Conservation (phyloP, 73 alveolate species). For the Paramecium sonneborni region DNA sequence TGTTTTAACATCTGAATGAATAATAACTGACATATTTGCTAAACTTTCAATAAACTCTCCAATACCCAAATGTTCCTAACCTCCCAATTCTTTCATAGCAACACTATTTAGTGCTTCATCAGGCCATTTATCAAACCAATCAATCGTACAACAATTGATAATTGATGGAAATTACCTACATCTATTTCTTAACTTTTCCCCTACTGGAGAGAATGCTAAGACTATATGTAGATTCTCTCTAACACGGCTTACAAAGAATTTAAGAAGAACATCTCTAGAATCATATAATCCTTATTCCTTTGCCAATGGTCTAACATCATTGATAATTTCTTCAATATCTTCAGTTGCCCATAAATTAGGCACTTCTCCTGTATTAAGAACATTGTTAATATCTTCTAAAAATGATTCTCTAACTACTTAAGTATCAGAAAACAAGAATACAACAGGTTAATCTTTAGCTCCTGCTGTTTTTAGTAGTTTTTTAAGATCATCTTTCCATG, state of each 20-base stretch:
- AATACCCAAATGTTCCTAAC: slow-evolving; percentile 72
- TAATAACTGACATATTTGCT: slow-evolving; percentile 90
- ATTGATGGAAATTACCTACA: slow-evolving; percentile 98
- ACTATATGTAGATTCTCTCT: slow-evolving; percentile 99
- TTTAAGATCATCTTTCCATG: slow-evolving; percentile 98
- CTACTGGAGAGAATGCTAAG: slow-evolving; percentile 99
- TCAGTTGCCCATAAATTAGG: slow-evolving; percentile 99
- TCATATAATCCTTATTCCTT: slow-evolving; percentile 98
- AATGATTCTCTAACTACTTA: slow-evolving; percentile 99
- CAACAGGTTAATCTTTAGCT: slow-evolving; percentile 88
- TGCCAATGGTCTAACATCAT: slow-evolving; percentile 96
- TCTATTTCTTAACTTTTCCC: slow-evolving; percentile 98
- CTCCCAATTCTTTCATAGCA: slow-evolving; percentile 93
- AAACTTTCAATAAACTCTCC: slow-evolving; percentile 77
- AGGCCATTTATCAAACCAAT: slow-evolving; percentile 96
- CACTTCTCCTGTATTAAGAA: slow-evolving; percentile 99
- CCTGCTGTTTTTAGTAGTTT: slow-evolving; percentile 92
- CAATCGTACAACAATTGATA: slow-evolving; percentile 95
- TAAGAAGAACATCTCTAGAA: slow-evolving; percentile 95
- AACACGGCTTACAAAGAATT: slow-evolving; percentile 95
- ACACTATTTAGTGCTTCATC: slow-evolving; percentile 98
- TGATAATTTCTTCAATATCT: slow-evolving; percentile 97
- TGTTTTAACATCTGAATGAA: slow-evolving; percentile 88
- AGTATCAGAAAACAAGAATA: slow-evolving; percentile 97
- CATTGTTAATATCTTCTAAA: slow-evolving; percentile 99